Conservation (phyloP, 257 asterid species). For the Euphrasia confusa region DNA sequence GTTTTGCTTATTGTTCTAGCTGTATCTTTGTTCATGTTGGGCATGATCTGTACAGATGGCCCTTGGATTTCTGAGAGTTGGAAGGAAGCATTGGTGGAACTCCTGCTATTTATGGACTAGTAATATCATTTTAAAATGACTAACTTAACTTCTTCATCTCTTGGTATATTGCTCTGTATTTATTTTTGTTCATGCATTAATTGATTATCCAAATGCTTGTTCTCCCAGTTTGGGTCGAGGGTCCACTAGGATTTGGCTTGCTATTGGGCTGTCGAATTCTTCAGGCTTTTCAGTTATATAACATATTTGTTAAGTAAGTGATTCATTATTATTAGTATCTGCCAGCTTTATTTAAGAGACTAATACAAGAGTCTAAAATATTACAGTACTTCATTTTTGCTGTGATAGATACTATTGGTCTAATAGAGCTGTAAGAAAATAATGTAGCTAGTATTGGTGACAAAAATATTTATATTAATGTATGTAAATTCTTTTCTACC, state of each 20-base stretch:
- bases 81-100: constrained; percentile 70
- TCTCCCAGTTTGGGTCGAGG: constrained; percentile 81
- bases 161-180: constrained; percentile 8
- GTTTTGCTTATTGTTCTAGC: neutral
- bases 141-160: constrained; percentile 8
- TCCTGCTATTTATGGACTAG: constrained; percentile 89
- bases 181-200: constrained; percentile 14
- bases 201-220: constrained; percentile 26
- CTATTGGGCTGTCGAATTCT: constrained; percentile 76
- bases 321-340: constrained; percentile 8
- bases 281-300: constrained; percentile 73
- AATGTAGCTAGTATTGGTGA: neutral
- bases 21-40: constrained; percentile 19
- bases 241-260: constrained; percentile 89
- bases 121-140: constrained; percentile 22
- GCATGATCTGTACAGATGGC: constrained; percentile 57
- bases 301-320: constrained; percentile 76
- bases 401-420: neutral
- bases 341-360: constrained; percentile 3
- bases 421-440: neutral
- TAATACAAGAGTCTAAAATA: neutral
- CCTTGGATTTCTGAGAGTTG: constrained; percentile 48
- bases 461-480: no score
- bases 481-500: no score
- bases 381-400: no score